Evolutionary conservation across 1,284 basidiomycete species (phyloP), one percentile per base, ranked within the genome.

Genomic region (Cryptococcus wingfieldii): DNA sequence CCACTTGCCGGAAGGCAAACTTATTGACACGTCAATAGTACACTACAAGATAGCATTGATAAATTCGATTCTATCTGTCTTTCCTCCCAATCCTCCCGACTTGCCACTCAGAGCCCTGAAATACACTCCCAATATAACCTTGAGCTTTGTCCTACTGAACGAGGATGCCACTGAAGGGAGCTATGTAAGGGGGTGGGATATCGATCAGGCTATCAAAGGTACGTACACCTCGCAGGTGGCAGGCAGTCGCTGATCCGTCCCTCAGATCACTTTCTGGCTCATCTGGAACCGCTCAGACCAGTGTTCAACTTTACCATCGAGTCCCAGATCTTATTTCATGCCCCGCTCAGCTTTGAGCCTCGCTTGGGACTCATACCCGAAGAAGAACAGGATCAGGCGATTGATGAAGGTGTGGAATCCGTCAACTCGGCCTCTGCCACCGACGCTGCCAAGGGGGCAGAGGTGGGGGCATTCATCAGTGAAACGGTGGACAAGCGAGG

Each of bases 261-360:
- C 60, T 7, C 51, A 93, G 92, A 79, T 42, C 83, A 89, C 68
- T 77, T 96, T 28, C 69, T 79, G 19, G 89, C 90, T 1, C 79
- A 87, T 16, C 75, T 90, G 14, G 72, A 80, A 10, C 79, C 81
- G 39, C 79, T 96, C 5, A 78, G 79, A 3, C 75, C 80, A 12
- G 74, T 98, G 28, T 90, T 97, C 78, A 90, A 92, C 69, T 90
- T 95, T 70, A 90, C 88, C 3, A 81, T 97, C 51, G 93, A 98
- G 78, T 95, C 90, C 58, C 94, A 98, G 77, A 84, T 96, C 0
- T 89, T 94, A 64, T 92, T 86, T 71, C 87, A 95, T 69, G 90
- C 92, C 1, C 94, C 93, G 0, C 77, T 98, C 41, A 85, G 90
- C 0, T 91, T 98, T 66, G 78, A 83, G 51, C 92, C 42, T n/a